Percentiles rank a stretch among this genome's conserved stretches.
Conservation (phyloP, 2,329 filamentous ascomycete genomes). For the Plectosphaerella sp. region DNA sequence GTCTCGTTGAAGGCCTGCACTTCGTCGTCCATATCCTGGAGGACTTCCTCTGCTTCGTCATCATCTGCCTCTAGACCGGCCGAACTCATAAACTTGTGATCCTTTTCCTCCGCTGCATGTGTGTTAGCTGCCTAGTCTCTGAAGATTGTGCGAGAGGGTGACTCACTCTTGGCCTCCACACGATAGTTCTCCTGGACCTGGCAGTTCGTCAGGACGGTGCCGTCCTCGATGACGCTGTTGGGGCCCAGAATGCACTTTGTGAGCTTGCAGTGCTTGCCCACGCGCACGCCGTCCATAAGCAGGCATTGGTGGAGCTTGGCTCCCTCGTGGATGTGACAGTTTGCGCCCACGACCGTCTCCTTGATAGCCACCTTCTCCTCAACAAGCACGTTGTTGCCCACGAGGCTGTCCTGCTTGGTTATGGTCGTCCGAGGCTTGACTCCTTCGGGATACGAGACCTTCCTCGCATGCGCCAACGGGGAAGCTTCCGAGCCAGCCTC, state of each 20-base stretch:
- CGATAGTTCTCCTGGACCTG: constrained; percentile 89
- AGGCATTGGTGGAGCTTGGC: constrained; percentile 83
- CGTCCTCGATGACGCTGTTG: constrained; percentile 77
- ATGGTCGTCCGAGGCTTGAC: constrained; percentile 79
- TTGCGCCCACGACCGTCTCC: constrained; percentile 81
- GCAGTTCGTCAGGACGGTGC: constrained; percentile 76
- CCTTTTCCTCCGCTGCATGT: constrained; percentile 58
- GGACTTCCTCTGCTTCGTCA: constrained; percentile 53
- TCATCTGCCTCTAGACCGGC: constrained; percentile 61
- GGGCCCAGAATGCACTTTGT: constrained; percentile 84
- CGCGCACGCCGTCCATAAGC: constrained; percentile 84
- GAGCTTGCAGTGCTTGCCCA: constrained; percentile 80
- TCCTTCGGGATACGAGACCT: constrained; percentile 78
- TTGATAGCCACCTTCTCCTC: constrained; percentile 91
- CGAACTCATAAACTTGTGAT: constrained; percentile 64
- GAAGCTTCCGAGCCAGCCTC: constrained; percentile 57
- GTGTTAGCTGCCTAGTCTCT: constrained; percentile 16
- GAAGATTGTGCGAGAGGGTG: neutral
- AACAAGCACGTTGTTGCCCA: constrained; percentile 84
- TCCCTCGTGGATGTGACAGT: constrained; percentile 82
- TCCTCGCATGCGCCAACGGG: constrained; percentile 72
- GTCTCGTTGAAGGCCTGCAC: constrained; percentile 19
- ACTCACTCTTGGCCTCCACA: constrained; percentile 72
- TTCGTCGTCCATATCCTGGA: constrained; percentile 38
- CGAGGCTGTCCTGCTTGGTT: constrained; percentile 73